Evolutionary conservation across 352 stramenopile species (phyloP).

Genomic region (Pythium oligandrum): DNA sequence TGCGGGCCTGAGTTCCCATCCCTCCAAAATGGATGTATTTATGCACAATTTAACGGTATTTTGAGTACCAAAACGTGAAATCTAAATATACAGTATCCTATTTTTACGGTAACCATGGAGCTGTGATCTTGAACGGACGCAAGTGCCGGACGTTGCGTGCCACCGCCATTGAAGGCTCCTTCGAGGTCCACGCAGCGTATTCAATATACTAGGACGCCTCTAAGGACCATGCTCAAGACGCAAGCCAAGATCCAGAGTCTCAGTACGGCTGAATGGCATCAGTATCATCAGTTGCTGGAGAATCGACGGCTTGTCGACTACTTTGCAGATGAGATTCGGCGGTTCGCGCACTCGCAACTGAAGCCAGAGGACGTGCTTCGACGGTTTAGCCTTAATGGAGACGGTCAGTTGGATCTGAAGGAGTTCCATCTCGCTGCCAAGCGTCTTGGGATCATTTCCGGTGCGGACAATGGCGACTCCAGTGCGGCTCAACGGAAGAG

Average conservation of each 20-base stretch:
- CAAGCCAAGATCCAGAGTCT: constrained; percentile 75
- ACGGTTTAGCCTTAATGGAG: constrained; percentile 72
- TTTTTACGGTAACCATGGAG: no score
- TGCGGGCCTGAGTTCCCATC: no score
- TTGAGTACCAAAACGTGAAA: no score
- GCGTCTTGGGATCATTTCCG: constrained; percentile 50
- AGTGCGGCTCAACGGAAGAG: constrained; percentile 6
- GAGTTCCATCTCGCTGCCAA: constrained; percentile 77
- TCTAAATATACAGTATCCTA: no score
- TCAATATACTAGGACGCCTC: no score
- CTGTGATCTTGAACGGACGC: no score
- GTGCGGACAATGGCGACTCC: not conserved
- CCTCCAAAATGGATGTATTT: no score
- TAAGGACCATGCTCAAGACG: constrained; percentile 42
- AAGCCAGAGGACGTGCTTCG: constrained; percentile 69
- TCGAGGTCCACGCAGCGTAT: no score
- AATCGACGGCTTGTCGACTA: constrained; percentile 53
- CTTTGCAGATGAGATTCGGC: constrained; percentile 54
- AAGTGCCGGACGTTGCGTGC: no score
- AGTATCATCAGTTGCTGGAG: constrained; percentile 58
- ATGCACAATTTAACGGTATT: no score
- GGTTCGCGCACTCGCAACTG: constrained; percentile 51
- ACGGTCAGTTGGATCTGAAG: constrained; percentile 62
- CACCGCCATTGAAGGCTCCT: no score
- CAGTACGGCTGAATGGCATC: constrained; percentile 72